phyloP scores from a whole-genome alignment of 2,329 filamentous ascomycete species.

The Truncatella angustata region DNA sequence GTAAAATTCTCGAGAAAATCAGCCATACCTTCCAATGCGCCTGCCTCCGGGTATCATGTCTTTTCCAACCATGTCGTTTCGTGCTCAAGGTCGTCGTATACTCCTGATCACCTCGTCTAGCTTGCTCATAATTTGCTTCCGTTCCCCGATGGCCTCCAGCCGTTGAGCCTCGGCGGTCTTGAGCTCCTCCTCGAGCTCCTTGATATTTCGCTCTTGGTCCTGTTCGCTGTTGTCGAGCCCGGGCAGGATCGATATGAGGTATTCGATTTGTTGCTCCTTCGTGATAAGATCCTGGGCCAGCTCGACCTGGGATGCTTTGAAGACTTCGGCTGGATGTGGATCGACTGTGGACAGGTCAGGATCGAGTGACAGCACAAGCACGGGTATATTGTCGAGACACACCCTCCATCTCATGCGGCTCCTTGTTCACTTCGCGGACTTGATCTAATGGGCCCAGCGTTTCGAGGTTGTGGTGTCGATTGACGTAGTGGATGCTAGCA shows the following conservation, averaged over 20 bases:
- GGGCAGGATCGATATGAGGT: conserved; percentile 70
- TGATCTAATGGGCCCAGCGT: conserved; percentile 57
- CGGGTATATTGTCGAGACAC: conserved; percentile 5
- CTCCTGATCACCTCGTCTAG: conserved; percentile 61
- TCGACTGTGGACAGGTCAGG: conserved; percentile 44
- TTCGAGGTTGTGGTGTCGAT: conserved; percentile 66
- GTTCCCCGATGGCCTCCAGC: conserved; percentile 62
- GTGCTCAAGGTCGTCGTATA: conserved; percentile 54
- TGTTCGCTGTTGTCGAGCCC: conserved; percentile 76
- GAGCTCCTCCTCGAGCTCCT: conserved; percentile 63
- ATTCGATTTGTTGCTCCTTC: conserved; percentile 82
- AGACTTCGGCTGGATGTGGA: conserved; percentile 61
- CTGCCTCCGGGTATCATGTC: conserved; percentile 16
- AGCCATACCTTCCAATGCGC: not conserved
- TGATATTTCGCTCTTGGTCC: conserved; percentile 69
- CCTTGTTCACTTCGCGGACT: conserved; percentile 57
- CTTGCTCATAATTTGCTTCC: conserved; percentile 57
- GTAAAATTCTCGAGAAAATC: not conserved
- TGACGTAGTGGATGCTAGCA: conserved; percentile 64
- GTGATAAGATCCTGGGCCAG: conserved; percentile 73
- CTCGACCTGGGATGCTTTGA: conserved; percentile 67
- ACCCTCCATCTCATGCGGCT: conserved; percentile 52
- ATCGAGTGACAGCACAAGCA: not conserved
- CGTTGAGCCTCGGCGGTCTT: conserved; percentile 61
- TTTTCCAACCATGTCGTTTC: not conserved